Evolutionary conservation across 306 rosid genomes (phyloP), one percentile per base, ranked within the genome.

Genomic region (Vigna trinervia): DNA sequence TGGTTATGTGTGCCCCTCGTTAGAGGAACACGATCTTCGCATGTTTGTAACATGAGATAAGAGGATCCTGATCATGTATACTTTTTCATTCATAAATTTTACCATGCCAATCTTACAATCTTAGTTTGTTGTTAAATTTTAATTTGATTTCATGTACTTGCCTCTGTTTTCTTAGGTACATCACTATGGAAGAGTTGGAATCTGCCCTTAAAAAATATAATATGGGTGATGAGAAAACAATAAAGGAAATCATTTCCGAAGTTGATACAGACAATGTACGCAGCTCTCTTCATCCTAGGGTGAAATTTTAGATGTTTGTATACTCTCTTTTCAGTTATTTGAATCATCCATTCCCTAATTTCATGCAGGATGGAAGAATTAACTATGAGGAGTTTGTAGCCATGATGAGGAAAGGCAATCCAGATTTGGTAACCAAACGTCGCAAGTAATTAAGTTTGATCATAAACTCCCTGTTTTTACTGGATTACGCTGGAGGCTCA

Each of bases 221-320:
- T 14, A 60, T 60, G 66, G 66, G 66, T 60, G 66, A 60, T 30
- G 66, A 30, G 19, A 14, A 60, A 60, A 30, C 66, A 28, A 28
- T 60, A 60, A 60, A 60, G 66, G 66, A 60, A 60, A 60, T 60
- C 66, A 60, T 60, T 60, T 11, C 43, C 12, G 66, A 60, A 60
- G 66, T 60, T 0, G 66, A 60, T 60, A 28, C 66, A 14, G 43
- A 60, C 66, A 28, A 60, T 60, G 66, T 60, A 30, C 17, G 64
- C 10, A 5, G 65, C 39, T 59, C 13, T 28, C 39, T 12, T 59
- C 30, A 59, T 58, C 39, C 39, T 59, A 28, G 19, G 39, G 10
- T 26, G 65, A 60, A 30, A 13, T 60, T 60, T 60, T 30, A 60
- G 66, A 30, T 28, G 41, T 60, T 26, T 26, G 64, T 60, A 60